phyloP scores from a whole-genome alignment of 1,284 basidiomycete species.

The Mycena citricolor region DNA sequence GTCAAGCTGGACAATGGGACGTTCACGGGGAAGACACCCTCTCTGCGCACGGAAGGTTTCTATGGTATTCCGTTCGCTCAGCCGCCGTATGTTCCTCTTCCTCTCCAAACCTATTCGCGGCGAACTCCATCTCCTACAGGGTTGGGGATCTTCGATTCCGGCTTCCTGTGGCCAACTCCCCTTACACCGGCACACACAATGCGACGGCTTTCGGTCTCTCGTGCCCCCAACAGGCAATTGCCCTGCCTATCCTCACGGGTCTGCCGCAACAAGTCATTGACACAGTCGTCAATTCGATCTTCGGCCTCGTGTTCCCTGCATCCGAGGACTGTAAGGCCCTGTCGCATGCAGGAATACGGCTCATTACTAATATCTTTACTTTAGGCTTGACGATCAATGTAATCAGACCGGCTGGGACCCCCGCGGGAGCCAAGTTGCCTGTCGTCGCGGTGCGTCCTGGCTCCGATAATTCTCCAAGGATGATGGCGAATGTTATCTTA shows the following conservation, averaged over 20 bases:
- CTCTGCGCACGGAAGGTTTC: constrained; percentile 32
- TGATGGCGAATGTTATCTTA: not conserved
- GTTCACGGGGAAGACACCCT: not conserved
- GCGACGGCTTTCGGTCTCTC: constrained; percentile 43
- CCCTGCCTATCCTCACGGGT: constrained; percentile 37
- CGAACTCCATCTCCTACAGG: too few relatives aligned
- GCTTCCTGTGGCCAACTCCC: constrained; percentile 39
- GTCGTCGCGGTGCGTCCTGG: constrained; percentile 48
- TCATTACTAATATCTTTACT: not conserved
- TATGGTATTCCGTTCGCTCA: constrained; percentile 53
- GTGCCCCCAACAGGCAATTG: constrained; percentile 48
- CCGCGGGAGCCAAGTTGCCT: constrained; percentile 44
- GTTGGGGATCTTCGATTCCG: constrained; percentile 47
- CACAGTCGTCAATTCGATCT: constrained; percentile 37
- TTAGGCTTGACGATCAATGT: constrained; percentile 60
- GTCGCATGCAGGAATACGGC: not conserved
- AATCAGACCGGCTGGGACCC: constrained; percentile 44
- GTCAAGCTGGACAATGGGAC: constrained; percentile 1
- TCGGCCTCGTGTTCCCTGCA: constrained; percentile 34
- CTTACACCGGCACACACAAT: constrained; percentile 39
- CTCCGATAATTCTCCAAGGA: not conserved
- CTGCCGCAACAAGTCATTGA: constrained; percentile 36
- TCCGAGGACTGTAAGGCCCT: constrained; percentile 47
- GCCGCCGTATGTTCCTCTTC: constrained; percentile 34
- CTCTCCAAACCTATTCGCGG: not conserved